Percentiles rank a stretch among this genome's conserved stretches.
phyloP scores from a whole-genome alignment of 306 rosid species.

The Sicyos baderoa region DNA sequence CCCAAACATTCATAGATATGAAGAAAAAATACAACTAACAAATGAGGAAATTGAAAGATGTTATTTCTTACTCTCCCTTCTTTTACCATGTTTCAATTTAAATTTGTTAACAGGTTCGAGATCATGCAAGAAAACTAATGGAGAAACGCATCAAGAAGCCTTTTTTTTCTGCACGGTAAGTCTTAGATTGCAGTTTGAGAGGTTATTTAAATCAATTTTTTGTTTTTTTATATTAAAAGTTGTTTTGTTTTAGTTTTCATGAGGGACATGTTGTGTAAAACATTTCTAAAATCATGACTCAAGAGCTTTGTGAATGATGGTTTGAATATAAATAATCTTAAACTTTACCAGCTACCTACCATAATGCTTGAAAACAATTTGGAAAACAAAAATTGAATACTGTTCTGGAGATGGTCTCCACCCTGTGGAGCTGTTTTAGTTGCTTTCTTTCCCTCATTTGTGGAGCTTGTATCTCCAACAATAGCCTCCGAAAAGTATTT shows the following conservation, averaged over 20 bases:
- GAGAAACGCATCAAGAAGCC: constrained; percentile 79
- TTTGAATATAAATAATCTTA: neutral
- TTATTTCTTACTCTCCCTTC: neutral
- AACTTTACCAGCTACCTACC: neutral
- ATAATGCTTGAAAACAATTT: neutral
- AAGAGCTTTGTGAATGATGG: neutral
- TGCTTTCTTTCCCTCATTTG: too few relatives aligned
- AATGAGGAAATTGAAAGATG: neutral
- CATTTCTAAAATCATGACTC: constrained; percentile 3
- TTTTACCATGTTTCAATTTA: neutral
- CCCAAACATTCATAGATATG: too few relatives aligned
- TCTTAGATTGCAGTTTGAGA: neutral
- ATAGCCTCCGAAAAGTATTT: too few relatives aligned
- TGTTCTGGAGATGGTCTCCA: neutral
- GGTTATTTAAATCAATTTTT: neutral
- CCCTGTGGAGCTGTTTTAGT: neutral
- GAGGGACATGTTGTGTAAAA: neutral
- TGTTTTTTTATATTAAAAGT: neutral
- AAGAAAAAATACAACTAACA: too few relatives aligned
- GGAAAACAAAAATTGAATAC: neutral
- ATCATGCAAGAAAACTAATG: constrained; percentile 87
- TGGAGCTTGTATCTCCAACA: too few relatives aligned
- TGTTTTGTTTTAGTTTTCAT: neutral
- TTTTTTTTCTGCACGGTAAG: constrained; percentile 68
- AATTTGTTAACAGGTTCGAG: constrained; percentile 51